These are phyloP conservation scores for Choiromyces venosus DNA, from an alignment of 495 filamentous ascomycete species.

Conservation along the genomic window DNA sequence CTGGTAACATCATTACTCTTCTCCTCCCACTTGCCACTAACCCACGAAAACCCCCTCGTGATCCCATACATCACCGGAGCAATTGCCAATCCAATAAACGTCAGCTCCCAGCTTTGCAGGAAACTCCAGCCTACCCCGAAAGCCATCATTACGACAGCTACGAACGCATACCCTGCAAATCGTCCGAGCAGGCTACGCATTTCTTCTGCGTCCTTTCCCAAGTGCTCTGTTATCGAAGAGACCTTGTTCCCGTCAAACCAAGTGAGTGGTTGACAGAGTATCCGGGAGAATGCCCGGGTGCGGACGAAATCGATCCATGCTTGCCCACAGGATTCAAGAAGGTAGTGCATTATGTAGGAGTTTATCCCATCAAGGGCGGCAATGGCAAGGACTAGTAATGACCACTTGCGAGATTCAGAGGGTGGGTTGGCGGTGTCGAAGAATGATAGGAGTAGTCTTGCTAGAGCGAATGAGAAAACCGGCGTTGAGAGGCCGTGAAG, in stretches of 20 bases:
- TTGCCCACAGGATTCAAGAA: conserved; percentile 67
- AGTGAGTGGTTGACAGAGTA: conserved; percentile 71
- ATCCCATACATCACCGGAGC: conserved; percentile 63
- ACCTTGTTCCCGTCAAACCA: conserved; percentile 79
- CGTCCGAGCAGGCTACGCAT: conserved; percentile 74
- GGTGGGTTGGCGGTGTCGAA: conserved; percentile 48
- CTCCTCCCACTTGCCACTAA: conserved; percentile 66
- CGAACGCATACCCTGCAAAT: conserved; percentile 65
- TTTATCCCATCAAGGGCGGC: conserved; percentile 60
- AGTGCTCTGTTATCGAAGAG: conserved; percentile 57
- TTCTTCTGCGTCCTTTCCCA: conserved; percentile 82
- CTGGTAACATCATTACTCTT: conserved; percentile 57
- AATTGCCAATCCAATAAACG: conserved; percentile 65
- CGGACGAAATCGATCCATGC: conserved; percentile 73
- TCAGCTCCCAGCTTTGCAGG: conserved; percentile 70
- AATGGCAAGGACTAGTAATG: conserved; percentile 62
- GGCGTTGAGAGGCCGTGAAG: conserved; percentile 67
- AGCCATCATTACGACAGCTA: conserved; percentile 58
- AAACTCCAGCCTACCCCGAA: conserved; percentile 71
- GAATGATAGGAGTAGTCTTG: conserved; percentile 66
- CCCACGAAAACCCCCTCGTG: conserved; percentile 56
- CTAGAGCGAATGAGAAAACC: conserved; percentile 69
- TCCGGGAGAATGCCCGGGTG: conserved; percentile 58
- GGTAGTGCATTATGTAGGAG: conserved; percentile 61
- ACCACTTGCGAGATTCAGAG: conserved; percentile 58